Conservation (phyloP, 2,329 filamentous ascomycete genomes). For the Rhexocercosporidium sp. region DNA sequence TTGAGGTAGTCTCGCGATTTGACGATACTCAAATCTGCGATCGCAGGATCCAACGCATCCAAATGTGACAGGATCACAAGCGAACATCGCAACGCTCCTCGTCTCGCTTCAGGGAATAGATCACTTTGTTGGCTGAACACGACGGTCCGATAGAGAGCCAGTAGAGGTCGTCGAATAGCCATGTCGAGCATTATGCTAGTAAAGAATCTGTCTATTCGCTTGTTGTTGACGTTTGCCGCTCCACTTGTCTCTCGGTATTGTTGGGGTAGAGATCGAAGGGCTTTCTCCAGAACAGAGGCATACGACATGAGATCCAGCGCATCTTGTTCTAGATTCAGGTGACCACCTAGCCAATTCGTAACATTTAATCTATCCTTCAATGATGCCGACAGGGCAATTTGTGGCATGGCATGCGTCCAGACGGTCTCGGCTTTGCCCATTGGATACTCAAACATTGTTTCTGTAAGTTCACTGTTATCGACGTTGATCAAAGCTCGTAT, state of each 20-base stretch:
- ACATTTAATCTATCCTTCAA: constrained; percentile 25
- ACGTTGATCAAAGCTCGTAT: constrained; percentile 54
- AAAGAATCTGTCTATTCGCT: constrained; percentile 25
- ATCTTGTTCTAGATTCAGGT: constrained; percentile 25
- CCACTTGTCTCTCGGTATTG: constrained; percentile 8
- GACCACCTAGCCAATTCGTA: constrained; percentile 26
- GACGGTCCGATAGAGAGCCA: constrained; percentile 29
- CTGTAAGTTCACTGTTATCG: constrained; percentile 28
- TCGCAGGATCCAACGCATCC: constrained; percentile 32
- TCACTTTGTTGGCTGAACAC: constrained; percentile 16
- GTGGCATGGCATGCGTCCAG: constrained; percentile 31
- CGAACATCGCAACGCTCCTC: constrained; percentile 26
- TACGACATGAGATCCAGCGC: constrained; percentile 18
- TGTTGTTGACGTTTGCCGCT: constrained; percentile 15
- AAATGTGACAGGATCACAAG: constrained; percentile 31
- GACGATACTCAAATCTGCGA: constrained; percentile 30
- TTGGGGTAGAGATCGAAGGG: constrained; percentile 20
- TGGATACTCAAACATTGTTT: constrained; percentile 30
- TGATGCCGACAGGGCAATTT: constrained; percentile 25
- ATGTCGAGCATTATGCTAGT: constrained; percentile 31
- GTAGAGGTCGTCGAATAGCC: constrained; percentile 24
- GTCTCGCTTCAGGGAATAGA: constrained; percentile 28
- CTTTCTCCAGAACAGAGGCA: constrained; percentile 23
- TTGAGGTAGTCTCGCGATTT: constrained; percentile 31
- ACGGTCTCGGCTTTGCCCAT: constrained; percentile 6